Percentiles rank a stretch among this genome's conserved stretches.
phyloP scores from a whole-genome alignment of 2,329 filamentous ascomycete genomes.

The Leptoxyphium fumago region DNA sequence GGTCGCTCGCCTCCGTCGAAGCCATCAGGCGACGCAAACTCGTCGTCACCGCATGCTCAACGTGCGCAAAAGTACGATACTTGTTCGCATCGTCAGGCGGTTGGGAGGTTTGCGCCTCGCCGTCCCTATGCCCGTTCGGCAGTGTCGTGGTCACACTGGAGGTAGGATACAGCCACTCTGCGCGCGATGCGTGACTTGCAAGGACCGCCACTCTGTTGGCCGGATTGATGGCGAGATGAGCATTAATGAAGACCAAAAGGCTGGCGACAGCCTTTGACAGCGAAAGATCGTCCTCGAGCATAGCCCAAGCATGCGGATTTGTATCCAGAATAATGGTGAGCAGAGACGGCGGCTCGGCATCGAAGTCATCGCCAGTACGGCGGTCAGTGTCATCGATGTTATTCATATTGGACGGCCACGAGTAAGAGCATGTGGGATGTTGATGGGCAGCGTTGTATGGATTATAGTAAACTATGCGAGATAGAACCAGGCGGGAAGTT shows the following conservation, averaged over 20 bases:
- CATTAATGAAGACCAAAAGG: constrained; percentile 91
- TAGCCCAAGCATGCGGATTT: constrained; percentile 86
- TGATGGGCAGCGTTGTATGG: no score
- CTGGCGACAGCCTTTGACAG: constrained; percentile 75
- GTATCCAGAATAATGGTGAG: constrained; percentile 88
- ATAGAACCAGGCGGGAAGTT: no score
- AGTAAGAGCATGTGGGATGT: no score
- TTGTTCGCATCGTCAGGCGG: constrained; percentile 55
- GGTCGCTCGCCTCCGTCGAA: constrained; percentile 48
- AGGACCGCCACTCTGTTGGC: constrained; percentile 85
- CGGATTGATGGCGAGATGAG: constrained; percentile 86
- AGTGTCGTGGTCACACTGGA: constrained; percentile 15
- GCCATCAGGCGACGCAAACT: constrained; percentile 62
- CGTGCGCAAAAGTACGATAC: constrained; percentile 77
- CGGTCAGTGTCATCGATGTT: constrained; percentile 45
- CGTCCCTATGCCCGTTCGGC: constrained; percentile 9
- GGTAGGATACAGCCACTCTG: constrained; percentile 77
- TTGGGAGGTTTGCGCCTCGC: constrained; percentile 13
- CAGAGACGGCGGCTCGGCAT: constrained; percentile 52
- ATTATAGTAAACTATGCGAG: no score
- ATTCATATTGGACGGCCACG: constrained; percentile 33
- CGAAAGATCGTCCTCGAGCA: constrained; percentile 58
- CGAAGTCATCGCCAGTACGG: constrained; percentile 15
- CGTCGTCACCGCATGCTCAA: constrained; percentile 65
- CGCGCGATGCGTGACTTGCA: constrained; percentile 73